Base-by-base conservation (phyloP, 805 yeast genomes). In the Saturnispora diversa region DNA sequence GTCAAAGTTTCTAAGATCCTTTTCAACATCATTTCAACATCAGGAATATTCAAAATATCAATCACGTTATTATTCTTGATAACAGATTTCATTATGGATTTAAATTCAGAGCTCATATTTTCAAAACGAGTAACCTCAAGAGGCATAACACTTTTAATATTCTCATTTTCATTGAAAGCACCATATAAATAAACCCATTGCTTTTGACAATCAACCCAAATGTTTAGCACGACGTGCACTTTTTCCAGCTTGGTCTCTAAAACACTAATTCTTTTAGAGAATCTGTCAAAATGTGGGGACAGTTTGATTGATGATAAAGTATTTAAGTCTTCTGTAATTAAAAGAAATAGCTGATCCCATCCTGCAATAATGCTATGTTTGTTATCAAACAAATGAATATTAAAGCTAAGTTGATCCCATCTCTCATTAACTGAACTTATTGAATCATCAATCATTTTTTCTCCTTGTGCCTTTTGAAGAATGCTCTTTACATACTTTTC, bases 141-240 rank as follows among this genome's bases (percentile, higher is more conserved):
- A 0, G 94, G 92, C 9, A 88, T 62, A 2, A 84, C 57, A n/a
- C 61, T 65, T 43, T 68, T 65, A 15, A 87, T 70, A 28, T 80
- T 86, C 2, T 66, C 65, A 31, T 70, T 73, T 1, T 68, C 62
- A 4, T 74, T 78, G 52, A 90, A 81, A 0, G 86, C 75, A 2
- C 95, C 95, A 47, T 76, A 80, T 17, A 88, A 64, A 54, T 90
- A 86, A 1, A 84, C 74, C 94, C 95, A 88, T 51, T 80, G 84
- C n/a, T 80, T 65, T 57, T 90, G 97, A 2, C 78, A 83, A 25
- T 85, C 95, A 21, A 82, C 69, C 94, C 95, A 87, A 0, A 59
- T 52, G 46, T 78, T 84, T 25, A 84, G 64, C 2, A 84, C 53
- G 1, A 64, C 61, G 31, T 68, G 69, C 1, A 85, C 49, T 1